Evolutionary conservation across 116 monocot genomes (phyloP).

Genomic region (Zostera marina): DNA sequence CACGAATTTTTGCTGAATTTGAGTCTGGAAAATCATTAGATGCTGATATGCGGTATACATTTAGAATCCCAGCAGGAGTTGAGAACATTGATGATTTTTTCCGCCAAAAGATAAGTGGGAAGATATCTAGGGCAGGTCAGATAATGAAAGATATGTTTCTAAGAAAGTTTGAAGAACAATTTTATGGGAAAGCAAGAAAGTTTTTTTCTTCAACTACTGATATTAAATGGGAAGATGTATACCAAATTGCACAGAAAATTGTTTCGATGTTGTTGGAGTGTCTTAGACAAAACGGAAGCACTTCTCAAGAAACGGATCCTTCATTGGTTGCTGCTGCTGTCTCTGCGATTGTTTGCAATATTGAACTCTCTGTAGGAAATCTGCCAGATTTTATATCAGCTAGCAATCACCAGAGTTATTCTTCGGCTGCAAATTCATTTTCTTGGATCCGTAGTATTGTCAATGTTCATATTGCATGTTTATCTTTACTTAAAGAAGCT

Average conservation of each 20-base stretch:
- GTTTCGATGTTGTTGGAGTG: conserved; percentile 48
- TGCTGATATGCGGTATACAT: conserved; percentile 44
- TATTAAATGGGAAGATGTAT: conserved; percentile 50
- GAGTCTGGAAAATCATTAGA: conserved; percentile 51
- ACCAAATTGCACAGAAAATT: conserved; percentile 71
- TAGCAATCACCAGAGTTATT: conserved; percentile 21
- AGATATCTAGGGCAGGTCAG: conserved; percentile 41
- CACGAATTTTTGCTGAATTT: conserved; percentile 73
- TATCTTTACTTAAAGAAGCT: conserved; percentile 80
- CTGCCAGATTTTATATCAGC: conserved; percentile 32
- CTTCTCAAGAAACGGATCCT: conserved; percentile 57
- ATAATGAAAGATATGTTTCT: conserved; percentile 84
- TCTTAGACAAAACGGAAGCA: conserved; percentile 65
- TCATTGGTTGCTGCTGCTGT: conserved; percentile 64
- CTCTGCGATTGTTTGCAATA: conserved; percentile 67
- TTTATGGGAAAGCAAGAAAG: conserved; percentile 72
- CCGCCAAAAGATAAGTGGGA: conserved; percentile 67
- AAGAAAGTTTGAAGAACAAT: conserved; percentile 66
- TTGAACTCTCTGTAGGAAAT: conserved; percentile 55
- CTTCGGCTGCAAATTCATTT: conserved; percentile 26
- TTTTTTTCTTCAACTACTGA: conserved; percentile 16
- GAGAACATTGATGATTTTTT: conserved; percentile 72
- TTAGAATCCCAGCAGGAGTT: conserved; percentile 39
- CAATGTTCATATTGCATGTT: conserved; percentile 54
- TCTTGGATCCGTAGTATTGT: conserved; percentile 48